Evolutionary conservation across 805 yeast genomes (phyloP), one percentile per base, ranked within the genome.

Genomic region (Barnettozyma pratensis): DNA sequence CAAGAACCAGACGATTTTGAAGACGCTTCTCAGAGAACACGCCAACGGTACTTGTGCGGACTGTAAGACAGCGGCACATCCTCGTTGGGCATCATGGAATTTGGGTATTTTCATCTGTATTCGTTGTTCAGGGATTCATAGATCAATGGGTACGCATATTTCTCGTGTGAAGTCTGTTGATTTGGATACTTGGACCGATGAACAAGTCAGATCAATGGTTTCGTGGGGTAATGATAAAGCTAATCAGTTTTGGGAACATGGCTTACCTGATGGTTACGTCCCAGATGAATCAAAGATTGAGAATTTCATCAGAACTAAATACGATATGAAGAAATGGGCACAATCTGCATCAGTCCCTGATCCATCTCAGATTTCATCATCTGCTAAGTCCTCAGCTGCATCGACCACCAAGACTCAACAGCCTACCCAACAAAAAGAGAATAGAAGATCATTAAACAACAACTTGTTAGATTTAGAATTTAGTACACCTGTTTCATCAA

Each of bases 71-170:
- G 77, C 92, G 11, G 77, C 85, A 35, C 96, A 92, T 66, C 99
- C 99, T 26, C 77, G 98, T 47, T 92, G 99, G 99, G 97, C 98
- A 9, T 84, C 95, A 19, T 92, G 97, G 97, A 90, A 85, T 58
- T 67, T 92, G 46, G 99, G 99, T 27, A 81, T 94, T 48, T 91
- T 94, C 61, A 78, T 92, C 39, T 92, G 99, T 67, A 92, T 92
- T 54, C 76, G 94, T 59, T 92, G 99, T 67, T 91, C 97, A 1
- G 99, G 99, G 2, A 86, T 92, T 53, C 99, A 92, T 65, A 76
- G 98, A 62, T 80, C 92, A 45, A 81, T 92, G 84, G 98, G 99
- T 1, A 91, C 97, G 0, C 99, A 92, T 68, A 89, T 92, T 42
- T 84, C 96, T 30, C 77, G 88, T 61, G 98, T 94, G 44, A 88